phyloP scores from a whole-genome alignment of 257 asterid species.

The Apocynum venetum region DNA sequence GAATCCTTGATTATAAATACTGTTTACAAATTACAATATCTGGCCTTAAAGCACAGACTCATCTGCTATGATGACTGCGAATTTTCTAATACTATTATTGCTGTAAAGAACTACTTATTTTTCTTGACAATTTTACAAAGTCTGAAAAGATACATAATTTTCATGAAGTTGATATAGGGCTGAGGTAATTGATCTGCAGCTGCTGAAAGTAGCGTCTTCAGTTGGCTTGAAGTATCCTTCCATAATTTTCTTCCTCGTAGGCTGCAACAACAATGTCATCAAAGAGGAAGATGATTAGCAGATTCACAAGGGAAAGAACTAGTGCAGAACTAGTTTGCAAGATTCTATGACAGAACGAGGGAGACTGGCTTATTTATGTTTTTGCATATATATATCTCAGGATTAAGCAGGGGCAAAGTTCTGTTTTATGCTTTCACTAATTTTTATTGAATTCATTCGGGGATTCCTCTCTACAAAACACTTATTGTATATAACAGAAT shows the following conservation, averaged over 20 bases:
- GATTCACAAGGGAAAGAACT: not conserved
- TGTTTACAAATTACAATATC: conserved; percentile 1
- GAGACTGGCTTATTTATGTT: not conserved
- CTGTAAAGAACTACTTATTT: conserved; percentile 13
- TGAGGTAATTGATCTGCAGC: not conserved
- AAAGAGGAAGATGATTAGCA: not conserved
- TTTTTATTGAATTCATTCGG: too few relatives aligned
- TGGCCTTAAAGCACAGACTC: not conserved
- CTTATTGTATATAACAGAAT: too few relatives aligned
- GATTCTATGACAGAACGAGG: not conserved
- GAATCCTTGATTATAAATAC: not conserved
- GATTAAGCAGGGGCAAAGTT: too few relatives aligned
- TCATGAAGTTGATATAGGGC: not conserved
- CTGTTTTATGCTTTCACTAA: too few relatives aligned
- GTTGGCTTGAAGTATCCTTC: conserved; percentile 82
- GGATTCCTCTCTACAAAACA: too few relatives aligned
- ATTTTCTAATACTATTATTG: not conserved
- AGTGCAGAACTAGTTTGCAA: not conserved
- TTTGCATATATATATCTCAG: too few relatives aligned
- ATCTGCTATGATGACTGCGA: not conserved
- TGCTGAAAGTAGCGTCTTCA: conserved; percentile 33
- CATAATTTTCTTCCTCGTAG: conserved; percentile 61
- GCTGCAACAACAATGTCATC: conserved; percentile 35
- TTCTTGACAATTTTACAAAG: not conserved
- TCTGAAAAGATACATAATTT: not conserved